Conservation (phyloP, 2,329 filamentous ascomycete species). For the Diaporthe capsici region DNA sequence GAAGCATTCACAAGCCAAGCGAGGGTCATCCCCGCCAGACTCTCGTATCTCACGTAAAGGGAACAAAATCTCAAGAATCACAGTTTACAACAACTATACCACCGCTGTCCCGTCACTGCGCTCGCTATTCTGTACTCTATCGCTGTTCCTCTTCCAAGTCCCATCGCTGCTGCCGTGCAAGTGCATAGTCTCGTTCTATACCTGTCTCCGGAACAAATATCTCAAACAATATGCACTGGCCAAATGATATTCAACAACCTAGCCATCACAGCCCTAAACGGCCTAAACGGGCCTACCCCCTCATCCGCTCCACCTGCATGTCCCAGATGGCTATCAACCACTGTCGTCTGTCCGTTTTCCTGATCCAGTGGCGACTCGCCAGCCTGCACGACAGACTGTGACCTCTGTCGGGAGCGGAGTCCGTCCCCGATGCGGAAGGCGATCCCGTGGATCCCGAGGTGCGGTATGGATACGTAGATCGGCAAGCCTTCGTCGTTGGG, state of each 20-base stretch:
- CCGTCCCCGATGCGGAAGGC: neutral
- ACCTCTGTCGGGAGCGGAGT: neutral
- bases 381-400: neutral
- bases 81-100: neutral
- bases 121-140: constrained; percentile 17
- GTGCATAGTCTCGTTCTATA: neutral
- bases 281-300: too few species aligned
- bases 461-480: neutral
- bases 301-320: neutral
- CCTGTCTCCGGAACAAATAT: neutral
- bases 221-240: neutral
- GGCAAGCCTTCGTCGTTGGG: neutral
- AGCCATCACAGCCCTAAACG: neutral
- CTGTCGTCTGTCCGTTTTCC: neutral
- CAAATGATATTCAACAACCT: neutral
- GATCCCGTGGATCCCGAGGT: neutral
- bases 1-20: neutral
- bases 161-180: neutral
- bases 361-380: neutral
- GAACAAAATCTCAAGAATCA: neutral
- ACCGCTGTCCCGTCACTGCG: neutral
- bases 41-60: neutral
- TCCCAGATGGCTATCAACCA: neutral
- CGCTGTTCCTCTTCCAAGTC: neutral
- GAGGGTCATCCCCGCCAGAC: neutral